Conservation (phyloP, 345 rosid genomes). For the Rhizophora mangle region DNA sequence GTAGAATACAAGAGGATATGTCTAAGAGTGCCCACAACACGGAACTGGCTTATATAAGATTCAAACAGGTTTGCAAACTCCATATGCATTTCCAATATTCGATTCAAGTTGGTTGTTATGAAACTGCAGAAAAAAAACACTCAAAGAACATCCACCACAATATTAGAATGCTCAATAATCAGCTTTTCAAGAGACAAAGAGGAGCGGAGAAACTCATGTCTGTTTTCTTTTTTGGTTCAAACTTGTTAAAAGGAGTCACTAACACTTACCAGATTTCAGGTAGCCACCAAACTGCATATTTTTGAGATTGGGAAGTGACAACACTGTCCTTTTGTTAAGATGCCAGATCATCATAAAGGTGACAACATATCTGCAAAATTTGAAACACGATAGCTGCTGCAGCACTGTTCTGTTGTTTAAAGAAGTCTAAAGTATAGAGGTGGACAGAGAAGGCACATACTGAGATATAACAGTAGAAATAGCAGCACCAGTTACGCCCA, state of each 20-base stretch:
- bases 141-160: no score
- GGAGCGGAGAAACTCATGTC: no score
- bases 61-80: neutral
- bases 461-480: constrained; percentile 39
- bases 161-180: no score
- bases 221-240: neutral
- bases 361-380: constrained; percentile 32
- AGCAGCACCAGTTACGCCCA: constrained; percentile 41
- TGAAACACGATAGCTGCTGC: neutral
- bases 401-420: no score
- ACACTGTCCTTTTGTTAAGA: constrained; percentile 33
- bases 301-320: constrained; percentile 26
- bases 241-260: neutral
- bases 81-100: no score
- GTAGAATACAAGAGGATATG: no score
- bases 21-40: no score
- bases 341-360: constrained; percentile 32
- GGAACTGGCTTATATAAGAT: no score
- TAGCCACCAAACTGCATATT: constrained; percentile 34
- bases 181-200: no score
- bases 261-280: constrained; percentile 34
- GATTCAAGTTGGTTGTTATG: no score
- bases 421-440: neutral
- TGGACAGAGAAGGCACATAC: constrained; percentile 19
- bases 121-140: no score